Percentiles rank a stretch among this genome's conserved stretches.
Conservation (phyloP, 257 asterid species). For the Ocimum tenuiflorum region DNA sequence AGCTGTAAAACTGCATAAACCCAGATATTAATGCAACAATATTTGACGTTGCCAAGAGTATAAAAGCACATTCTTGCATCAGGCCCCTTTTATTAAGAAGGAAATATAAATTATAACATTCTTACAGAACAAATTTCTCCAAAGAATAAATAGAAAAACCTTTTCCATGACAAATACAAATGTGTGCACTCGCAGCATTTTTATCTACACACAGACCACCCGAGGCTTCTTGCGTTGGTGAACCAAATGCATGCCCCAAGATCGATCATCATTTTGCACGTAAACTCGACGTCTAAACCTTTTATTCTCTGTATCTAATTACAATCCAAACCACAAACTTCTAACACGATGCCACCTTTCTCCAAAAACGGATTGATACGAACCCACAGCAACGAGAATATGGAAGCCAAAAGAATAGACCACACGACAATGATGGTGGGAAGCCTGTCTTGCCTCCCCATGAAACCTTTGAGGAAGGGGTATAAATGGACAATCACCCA, state of each 20-base stretch:
- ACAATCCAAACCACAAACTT: conserved; percentile 91
- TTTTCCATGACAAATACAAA: conserved; percentile 44
- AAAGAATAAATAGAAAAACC: conserved; percentile 55
- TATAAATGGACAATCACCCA: no score
- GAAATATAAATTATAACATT: conserved; percentile 37
- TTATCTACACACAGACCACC: conserved; percentile 58
- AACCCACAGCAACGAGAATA: conserved; percentile 82
- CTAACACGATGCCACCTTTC: conserved; percentile 59
- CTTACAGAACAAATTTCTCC: conserved; percentile 37
- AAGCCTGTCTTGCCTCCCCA: conserved; percentile 72
- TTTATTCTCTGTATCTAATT: conserved; percentile 31
- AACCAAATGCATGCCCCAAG: conserved; percentile 17
- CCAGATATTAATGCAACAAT: not conserved
- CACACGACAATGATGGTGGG: conserved; percentile 86
- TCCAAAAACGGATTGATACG: conserved; percentile 74
- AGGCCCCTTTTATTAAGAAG: conserved; percentile 42
- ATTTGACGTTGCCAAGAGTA: not conserved
- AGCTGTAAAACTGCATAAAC: no score
- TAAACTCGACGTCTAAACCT: conserved; percentile 21
- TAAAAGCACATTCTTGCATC: conserved; percentile 26
- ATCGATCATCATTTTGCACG: conserved; percentile 15
- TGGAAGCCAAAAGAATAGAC: conserved; percentile 92
- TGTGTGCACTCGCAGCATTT: conserved; percentile 36
- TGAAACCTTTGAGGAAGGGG: conserved; percentile 94
- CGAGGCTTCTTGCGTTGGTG: conserved; percentile 1